Evolutionary conservation across 768 basidiomycete species (phyloP).

Genomic region (Coprinellus aureogranulatus): DNA sequence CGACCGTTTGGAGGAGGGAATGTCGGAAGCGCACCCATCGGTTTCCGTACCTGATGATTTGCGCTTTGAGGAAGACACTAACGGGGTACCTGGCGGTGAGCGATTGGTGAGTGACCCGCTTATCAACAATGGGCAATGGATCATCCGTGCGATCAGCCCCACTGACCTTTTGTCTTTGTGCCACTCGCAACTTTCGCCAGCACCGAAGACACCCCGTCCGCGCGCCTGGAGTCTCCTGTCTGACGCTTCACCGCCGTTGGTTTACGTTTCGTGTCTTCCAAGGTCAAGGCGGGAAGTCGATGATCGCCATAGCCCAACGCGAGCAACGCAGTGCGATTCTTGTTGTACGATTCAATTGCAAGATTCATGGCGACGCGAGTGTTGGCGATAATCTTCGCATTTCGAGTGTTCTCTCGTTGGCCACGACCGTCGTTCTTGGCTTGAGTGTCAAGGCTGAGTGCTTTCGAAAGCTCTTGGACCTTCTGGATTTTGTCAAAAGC

Average conservation of each 20-base stretch:
- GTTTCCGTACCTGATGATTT: no score
- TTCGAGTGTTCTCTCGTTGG: conserved; percentile 1
- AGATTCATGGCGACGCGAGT: neutral
- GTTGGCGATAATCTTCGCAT: no score
- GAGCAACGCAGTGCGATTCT: neutral
- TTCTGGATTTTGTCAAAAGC: neutral
- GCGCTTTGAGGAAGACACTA: no score
- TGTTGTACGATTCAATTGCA: neutral
- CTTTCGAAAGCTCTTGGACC: neutral
- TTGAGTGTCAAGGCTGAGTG: neutral
- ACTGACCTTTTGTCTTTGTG: no score
- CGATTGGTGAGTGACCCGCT: no score
- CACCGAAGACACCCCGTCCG: neutral
- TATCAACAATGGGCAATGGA: neutral
- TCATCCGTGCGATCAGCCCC: no score
- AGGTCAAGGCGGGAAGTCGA: neutral
- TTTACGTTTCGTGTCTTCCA: neutral
- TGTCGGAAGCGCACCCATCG: no score
- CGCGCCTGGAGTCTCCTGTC: neutral
- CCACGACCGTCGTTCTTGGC: neutral
- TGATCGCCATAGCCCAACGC: neutral
- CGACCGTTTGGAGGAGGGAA: no score
- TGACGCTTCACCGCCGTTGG: neutral
- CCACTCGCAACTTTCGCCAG: neutral
- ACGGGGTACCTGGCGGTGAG: no score